Percentiles rank a stretch among this genome's conserved stretches.
phyloP scores from a whole-genome alignment of 768 basidiomycete genomes.

The Termitomyces sp. region DNA sequence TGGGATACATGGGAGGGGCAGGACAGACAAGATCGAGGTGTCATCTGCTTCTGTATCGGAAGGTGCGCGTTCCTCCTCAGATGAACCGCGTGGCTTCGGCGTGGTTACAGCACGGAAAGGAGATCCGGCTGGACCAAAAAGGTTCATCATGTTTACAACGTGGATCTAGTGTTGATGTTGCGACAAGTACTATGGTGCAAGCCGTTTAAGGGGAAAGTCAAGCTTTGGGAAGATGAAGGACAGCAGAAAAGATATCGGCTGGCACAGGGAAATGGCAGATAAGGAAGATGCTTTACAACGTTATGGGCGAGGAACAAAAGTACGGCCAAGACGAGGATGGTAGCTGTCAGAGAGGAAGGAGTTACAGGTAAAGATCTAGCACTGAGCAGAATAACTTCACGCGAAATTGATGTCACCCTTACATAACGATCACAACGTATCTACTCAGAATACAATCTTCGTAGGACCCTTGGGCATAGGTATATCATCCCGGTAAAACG shows the following conservation, averaged over 20 bases:
- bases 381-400: conserved; percentile 3
- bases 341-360: conserved; percentile 5
- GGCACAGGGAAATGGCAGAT: neutral
- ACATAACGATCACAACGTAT: conserved; percentile 8
- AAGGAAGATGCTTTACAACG: neutral
- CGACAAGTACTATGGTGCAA: neutral
- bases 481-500: conserved; percentile 74
- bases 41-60: conserved; percentile 88
- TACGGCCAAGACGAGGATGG: neutral
- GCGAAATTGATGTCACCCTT: conserved; percentile 17
- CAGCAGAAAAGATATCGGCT: neutral
- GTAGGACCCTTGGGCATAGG: conserved; percentile 59
- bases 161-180: neutral
- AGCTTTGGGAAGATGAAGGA: neutral
- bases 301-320: neutral
- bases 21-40: conserved; percentile 80
- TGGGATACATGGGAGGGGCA: conserved; percentile 22
- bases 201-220: neutral
- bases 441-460: conserved; percentile 66
- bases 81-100: conserved; percentile 61
- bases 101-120: conserved; percentile 51
- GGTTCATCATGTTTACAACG: conserved; percentile 62
- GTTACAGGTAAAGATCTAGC: neutral
- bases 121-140: conserved; percentile 68
- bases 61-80: conserved; percentile 65